A percentile compares a stretch with the other conserved stretches of the same genome.
These are phyloP conservation scores for Claviceps fusiformis DNA, from an alignment of 2,329 filamentous ascomycete genomes.

Conservation along the genomic window DNA sequence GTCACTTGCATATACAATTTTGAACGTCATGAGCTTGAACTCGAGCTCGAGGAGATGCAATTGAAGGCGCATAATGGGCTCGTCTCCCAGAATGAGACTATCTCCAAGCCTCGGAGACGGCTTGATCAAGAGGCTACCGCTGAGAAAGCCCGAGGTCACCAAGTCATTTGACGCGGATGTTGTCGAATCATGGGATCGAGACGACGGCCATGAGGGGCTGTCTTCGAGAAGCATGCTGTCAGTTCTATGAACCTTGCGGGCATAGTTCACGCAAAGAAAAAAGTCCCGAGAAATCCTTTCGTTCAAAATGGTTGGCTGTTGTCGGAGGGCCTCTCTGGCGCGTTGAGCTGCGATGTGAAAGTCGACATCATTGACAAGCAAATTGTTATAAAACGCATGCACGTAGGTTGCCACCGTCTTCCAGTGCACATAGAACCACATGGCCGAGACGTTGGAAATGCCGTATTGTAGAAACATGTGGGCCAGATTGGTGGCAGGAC, in stretches of 20 bases:
- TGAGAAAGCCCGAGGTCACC: slow-evolving; percentile 8
- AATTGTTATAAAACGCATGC: slow-evolving; percentile 14
- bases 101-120: slow-evolving; percentile 12
- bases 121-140: slow-evolving; percentile 9
- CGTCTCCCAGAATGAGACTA: slow-evolving; percentile 10
- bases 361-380: slow-evolving; percentile 13
- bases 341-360: slow-evolving; percentile 17
- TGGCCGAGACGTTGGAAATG: slow-evolving; percentile 15
- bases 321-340: slow-evolving; percentile 14
- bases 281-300: slow-evolving; percentile 14
- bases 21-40: slow-evolving; percentile 16
- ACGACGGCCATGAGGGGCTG: slow-evolving; percentile 11
- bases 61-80: slow-evolving; percentile 14
- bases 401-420: slow-evolving; percentile 16
- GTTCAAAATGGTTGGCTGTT: slow-evolving; percentile 10
- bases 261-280: slow-evolving; percentile 19
- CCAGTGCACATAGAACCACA: slow-evolving; percentile 19
- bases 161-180: slow-evolving; percentile 12
- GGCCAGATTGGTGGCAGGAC: slow-evolving; percentile 13
- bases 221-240: slow-evolving; percentile 8
- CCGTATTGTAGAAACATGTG: slow-evolving; percentile 16
- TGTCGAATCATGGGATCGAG: slow-evolving; percentile 11
- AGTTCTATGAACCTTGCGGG: slow-evolving; percentile 9
- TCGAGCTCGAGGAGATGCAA: slow-evolving; percentile 17
- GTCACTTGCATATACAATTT: slow-evolving; percentile 17